These are phyloP conservation scores for Globisporangium cederbergense DNA, from an alignment of 352 stramenopile species.

Conservation along the genomic window DNA sequence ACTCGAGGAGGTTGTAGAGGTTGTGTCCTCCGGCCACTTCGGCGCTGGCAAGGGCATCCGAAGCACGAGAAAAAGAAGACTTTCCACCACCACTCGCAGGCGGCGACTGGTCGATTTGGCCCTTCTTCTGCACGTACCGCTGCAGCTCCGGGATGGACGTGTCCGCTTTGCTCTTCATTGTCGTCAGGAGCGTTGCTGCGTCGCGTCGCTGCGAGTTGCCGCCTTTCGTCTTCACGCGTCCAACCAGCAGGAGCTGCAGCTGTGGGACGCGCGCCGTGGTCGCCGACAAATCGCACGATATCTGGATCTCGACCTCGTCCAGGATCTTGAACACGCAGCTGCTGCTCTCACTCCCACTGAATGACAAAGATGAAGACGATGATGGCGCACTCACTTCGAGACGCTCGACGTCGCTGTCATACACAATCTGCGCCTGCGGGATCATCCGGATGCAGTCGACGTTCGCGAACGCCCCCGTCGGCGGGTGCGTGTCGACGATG, in stretches of 20 bases:
- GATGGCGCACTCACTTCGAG: conserved; percentile 31
- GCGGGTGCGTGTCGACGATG: conserved; percentile 53
- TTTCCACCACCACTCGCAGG: neutral
- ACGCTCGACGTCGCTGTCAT: conserved; percentile 25
- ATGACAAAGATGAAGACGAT: neutral
- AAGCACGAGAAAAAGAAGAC: neutral
- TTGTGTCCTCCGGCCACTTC: conserved; percentile 17
- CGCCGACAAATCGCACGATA: conserved; percentile 70
- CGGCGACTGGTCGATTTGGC: conserved; percentile 13
- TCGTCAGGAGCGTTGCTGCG: conserved; percentile 19
- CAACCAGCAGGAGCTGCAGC: conserved; percentile 67
- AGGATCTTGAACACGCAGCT: conserved; percentile 59
- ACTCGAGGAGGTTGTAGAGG: conserved; percentile 37
- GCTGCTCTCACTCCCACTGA: neutral
- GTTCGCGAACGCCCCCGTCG: conserved; percentile 58
- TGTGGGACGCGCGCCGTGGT: conserved; percentile 73
- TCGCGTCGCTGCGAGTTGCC: conserved; percentile 19
- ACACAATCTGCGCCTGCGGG: conserved; percentile 40
- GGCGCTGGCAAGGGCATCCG: neutral
- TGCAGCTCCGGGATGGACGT: conserved; percentile 57
- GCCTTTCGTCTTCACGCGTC: conserved; percentile 34
- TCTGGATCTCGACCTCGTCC: conserved; percentile 75
- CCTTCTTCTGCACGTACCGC: conserved; percentile 61
- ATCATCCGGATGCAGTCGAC: conserved; percentile 62
- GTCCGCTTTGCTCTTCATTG: conserved; percentile 27